Conservation (phyloP, 2,329 filamentous ascomycete species). For the Botrytis byssoidea region DNA sequence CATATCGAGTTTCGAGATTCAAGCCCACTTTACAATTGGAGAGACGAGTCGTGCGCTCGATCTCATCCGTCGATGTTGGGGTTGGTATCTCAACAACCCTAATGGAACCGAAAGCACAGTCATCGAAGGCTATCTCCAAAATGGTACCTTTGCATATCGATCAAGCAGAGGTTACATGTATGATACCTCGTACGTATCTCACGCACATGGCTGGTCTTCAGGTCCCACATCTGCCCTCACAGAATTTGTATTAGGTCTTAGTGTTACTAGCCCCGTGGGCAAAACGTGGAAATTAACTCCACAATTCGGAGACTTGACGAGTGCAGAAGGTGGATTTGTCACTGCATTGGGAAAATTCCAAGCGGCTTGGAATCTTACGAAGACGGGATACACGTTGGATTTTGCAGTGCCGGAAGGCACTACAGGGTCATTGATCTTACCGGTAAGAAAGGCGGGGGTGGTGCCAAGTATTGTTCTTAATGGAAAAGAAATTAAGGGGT, state of each 20-base stretch:
- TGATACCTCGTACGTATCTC: slow-evolving; percentile 44
- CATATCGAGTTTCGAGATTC: slow-evolving; percentile 58
- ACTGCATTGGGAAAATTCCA: slow-evolving; percentile 43
- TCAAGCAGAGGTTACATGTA: slow-evolving; percentile 51
- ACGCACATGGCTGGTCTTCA: slow-evolving; percentile 50
- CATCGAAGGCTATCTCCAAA: slow-evolving; percentile 56
- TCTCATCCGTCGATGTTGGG: slow-evolving; percentile 58
- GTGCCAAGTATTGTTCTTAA: slow-evolving; percentile 24
- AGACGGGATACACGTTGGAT: slow-evolving; percentile 22
- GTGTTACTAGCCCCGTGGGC: slow-evolving; percentile 40
- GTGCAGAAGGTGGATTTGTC: slow-evolving; percentile 43
- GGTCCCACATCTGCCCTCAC: slow-evolving; percentile 49
- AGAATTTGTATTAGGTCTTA: slow-evolving; percentile 45
- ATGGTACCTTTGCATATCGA: slow-evolving; percentile 58
- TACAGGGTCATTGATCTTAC: slow-evolving; percentile 23
- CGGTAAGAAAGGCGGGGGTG: slow-evolving; percentile 7
- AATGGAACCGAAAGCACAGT: slow-evolving; percentile 58
- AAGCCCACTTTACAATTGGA: slow-evolving; percentile 52
- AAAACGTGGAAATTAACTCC: slow-evolving; percentile 43
- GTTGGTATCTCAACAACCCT: slow-evolving; percentile 57
- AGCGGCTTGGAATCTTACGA: slow-evolving; percentile 35
- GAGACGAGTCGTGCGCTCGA: slow-evolving; percentile 52
- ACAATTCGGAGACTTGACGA: slow-evolving; percentile 43
- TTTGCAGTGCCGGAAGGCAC: slow-evolving; percentile 25
- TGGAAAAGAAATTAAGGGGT: slow-evolving; percentile 10